Evolutionary conservation across 164 flowering plant species (phyloP).

Genomic region (Nymphaea colorata): DNA sequence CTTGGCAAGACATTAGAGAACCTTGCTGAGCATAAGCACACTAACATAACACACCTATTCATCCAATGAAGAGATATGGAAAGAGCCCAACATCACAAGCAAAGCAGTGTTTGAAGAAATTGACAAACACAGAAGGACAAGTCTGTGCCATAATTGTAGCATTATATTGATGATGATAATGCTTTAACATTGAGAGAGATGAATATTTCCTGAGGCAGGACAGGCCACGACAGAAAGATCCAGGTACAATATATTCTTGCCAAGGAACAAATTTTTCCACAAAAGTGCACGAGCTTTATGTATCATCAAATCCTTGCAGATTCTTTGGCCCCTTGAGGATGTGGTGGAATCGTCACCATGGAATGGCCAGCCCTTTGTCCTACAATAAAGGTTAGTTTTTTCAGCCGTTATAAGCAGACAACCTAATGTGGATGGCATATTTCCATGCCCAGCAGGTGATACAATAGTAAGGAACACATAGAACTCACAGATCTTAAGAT

Average conservation of each 20-base stretch:
- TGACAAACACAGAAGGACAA: background rate
- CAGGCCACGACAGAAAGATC: conserved; percentile 14
- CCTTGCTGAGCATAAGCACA: background rate
- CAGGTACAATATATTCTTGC: conserved; percentile 19
- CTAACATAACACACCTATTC: background rate
- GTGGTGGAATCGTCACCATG: conserved; percentile 39
- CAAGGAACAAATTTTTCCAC: conserved; percentile 17
- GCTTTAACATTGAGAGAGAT: conserved; percentile 10
- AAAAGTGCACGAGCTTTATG: conserved; percentile 6
- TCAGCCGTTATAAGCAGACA: background rate
- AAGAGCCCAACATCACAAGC: background rate
- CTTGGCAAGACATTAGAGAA: background rate
- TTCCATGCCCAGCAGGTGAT: too few relatives aligned
- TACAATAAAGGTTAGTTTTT: conserved; percentile 22
- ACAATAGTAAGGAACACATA: too few relatives aligned
- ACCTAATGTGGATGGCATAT: too few relatives aligned
- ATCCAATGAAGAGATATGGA: background rate
- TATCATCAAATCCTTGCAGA: conserved; percentile 44
- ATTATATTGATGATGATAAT: conserved; percentile 36
- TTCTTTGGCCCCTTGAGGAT: conserved; percentile 63
- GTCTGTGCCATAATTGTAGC: conserved; percentile 17
- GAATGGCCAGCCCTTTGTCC: conserved; percentile 59
- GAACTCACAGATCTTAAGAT: too few relatives aligned
- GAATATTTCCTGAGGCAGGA: conserved; percentile 14
- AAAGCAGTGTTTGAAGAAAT: background rate